Percentiles rank a stretch among this genome's conserved stretches.
Evolutionary conservation across 2,329 filamentous ascomycete species (phyloP).

Genomic region (Fusarium nygamai): DNA sequence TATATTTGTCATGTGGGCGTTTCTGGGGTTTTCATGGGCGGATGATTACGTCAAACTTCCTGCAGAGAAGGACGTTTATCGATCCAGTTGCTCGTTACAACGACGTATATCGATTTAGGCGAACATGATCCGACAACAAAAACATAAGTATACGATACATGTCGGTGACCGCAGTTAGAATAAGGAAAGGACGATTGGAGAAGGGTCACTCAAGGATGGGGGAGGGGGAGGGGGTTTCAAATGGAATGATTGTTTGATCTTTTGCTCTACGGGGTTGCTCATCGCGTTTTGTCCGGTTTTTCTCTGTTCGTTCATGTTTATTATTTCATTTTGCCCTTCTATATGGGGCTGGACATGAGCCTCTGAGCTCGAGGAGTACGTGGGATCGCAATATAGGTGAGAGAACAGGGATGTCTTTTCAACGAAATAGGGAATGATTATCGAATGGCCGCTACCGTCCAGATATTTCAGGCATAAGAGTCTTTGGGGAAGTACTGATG

Average conservation of each 20-base stretch:
- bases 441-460: neutral
- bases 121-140: neutral
- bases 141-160: neutral
- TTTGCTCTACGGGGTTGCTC: neutral
- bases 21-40: conserved; percentile 11
- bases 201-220: neutral
- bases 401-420: conserved; percentile 1
- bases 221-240: neutral
- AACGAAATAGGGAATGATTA: neutral
- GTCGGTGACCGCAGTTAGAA: conserved; percentile 12
- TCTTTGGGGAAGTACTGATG: conserved; percentile 2
- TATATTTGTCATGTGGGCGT: conserved; percentile 20
- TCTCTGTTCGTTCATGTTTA: neutral
- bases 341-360: conserved; percentile 8
- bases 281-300: neutral
- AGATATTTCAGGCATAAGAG: conserved; percentile 8
- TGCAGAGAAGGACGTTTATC: neutral
- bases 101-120: conserved; percentile 14
- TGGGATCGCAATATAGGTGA: neutral
- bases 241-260: conserved; percentile 1
- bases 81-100: conserved; percentile 14
- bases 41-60: conserved; percentile 6
- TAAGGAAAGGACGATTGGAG: neutral
- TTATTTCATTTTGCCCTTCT: conserved; percentile 1
- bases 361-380: conserved; percentile 23